phyloP scores from a whole-genome alignment of 2,329 filamentous ascomycete genomes.

The Nothophaeocryptopus gaeumannii region DNA sequence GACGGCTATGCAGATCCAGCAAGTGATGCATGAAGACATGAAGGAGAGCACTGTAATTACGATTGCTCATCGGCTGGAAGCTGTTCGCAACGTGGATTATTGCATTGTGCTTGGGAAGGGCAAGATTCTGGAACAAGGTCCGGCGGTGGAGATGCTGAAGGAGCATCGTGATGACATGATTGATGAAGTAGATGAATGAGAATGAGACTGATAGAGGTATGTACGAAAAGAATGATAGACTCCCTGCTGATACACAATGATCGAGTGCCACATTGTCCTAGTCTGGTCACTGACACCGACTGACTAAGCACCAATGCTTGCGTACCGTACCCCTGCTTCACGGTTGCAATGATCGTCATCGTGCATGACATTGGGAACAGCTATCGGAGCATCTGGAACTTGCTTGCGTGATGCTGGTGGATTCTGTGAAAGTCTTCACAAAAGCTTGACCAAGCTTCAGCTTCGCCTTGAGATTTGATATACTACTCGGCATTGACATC shows the following conservation, averaged over 20 bases:
- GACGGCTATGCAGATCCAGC: slow-evolving; percentile 57
- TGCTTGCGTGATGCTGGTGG: background rate
- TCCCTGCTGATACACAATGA: background rate
- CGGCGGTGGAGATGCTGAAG: slow-evolving; percentile 31
- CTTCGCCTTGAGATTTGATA: background rate
- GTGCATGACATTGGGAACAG: background rate
- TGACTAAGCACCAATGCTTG: no score
- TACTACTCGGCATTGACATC: background rate
- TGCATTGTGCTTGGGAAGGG: slow-evolving; percentile 55
- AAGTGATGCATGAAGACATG: slow-evolving; percentile 56
- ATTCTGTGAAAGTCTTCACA: background rate
- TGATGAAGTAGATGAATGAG: slow-evolving; percentile 11
- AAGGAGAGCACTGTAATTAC: slow-evolving; percentile 60
- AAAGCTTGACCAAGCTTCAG: background rate
- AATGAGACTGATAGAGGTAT: background rate
- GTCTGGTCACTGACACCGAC: background rate
- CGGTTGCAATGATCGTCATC: slow-evolving; percentile 1
- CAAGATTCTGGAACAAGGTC: slow-evolving; percentile 41
- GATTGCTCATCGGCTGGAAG: slow-evolving; percentile 63
- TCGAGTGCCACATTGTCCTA: background rate
- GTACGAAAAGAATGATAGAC: background rate
- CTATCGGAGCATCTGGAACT: background rate
- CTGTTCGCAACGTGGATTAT: slow-evolving; percentile 58
- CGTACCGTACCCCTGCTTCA: no score
- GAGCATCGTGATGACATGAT: slow-evolving; percentile 9